Base-by-base conservation (phyloP, 768 basidiomycete genomes). In the Infundibulicybe gibba region DNA sequence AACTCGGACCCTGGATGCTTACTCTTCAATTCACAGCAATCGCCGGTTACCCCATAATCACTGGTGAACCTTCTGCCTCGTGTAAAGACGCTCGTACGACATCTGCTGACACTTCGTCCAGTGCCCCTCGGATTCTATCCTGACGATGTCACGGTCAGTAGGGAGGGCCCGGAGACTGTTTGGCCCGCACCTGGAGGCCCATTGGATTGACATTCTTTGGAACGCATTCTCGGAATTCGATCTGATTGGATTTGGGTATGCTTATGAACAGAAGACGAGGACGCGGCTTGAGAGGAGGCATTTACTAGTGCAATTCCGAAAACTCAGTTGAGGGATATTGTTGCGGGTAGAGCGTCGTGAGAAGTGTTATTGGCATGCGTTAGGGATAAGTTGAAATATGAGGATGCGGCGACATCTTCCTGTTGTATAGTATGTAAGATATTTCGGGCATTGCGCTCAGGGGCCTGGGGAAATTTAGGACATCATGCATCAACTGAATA, bases 41-140 rank as follows among this genome's bases (percentile, higher is more conserved):
- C 46, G 78, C 80, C 4, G 84, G 82, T 6, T 85, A 83, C 52
- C 83, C 84, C 1, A 80, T 84, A 45, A 67, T 84, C 32, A 83
- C 83, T 17, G 81, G 82, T 78, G 38, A 54, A 20, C 6, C 8
- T 32, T 25, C 3, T 25, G 13, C 16, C 39, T 21, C 21, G 43
- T 25, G 39, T 45, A 3, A 25, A 25, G 25, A 25, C 25, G 25
- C 25, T 25, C 8, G 8, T 25, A 25, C 8, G 8, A 8, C n/a
- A n/a, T n/a, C 25, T 8, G 25, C 25, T 25, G 25, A 25, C 25
- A n/a, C n/a, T n/a, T 9, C 41, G n/a, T n/a, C n/a, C n/a, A 71
- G 83, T 85, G 8, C 83, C 83, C 1, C 69, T 85, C 2, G 81
- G 80, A 2, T 83, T 81, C 58, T 76, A 75, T 49, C 77, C 78